These are phyloP conservation scores for Penicillium herquei DNA, from an alignment of 495 filamentous ascomycete genomes.

Conservation along the genomic window DNA sequence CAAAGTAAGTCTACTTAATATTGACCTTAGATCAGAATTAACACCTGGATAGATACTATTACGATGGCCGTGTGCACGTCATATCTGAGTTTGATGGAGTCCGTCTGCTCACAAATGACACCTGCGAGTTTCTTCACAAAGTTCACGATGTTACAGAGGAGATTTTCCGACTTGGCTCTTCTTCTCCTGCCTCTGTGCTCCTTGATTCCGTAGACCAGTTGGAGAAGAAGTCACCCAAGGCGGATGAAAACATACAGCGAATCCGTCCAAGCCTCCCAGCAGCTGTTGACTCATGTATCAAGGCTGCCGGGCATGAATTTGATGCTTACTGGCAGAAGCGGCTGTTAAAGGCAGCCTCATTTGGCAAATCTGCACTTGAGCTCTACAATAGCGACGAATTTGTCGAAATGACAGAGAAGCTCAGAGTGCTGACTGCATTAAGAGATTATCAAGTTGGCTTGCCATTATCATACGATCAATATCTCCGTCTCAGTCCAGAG, in stretches of 20 bases:
- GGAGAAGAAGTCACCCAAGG: constrained; percentile 92
- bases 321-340: constrained; percentile 91
- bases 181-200: constrained; percentile 82
- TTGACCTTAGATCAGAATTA: constrained; percentile 2
- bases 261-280: constrained; percentile 83
- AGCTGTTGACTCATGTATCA: constrained; percentile 88
- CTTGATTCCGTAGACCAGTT: constrained; percentile 90
- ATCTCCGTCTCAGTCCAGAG: constrained; percentile 81
- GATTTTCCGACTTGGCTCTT: constrained; percentile 83
- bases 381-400: constrained; percentile 97
- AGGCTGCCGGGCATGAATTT: constrained; percentile 90
- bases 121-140: constrained; percentile 93
- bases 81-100: constrained; percentile 88
- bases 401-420: constrained; percentile 94
- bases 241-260: constrained; percentile 94
- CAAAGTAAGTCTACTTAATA: constrained; percentile 47
- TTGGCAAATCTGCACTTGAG: constrained; percentile 94
- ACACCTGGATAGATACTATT: constrained; percentile 63
- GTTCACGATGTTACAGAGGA: constrained; percentile 82
- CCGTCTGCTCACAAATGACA: constrained; percentile 81
- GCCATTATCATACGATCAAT: constrained; percentile 90
- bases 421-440: constrained; percentile 88
- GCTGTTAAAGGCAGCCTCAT: constrained; percentile 89
- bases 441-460: constrained; percentile 88
- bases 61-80: constrained; percentile 87